Conservation (phyloP, 1,284 basidiomycete genomes). For the Pterula multifida region DNA sequence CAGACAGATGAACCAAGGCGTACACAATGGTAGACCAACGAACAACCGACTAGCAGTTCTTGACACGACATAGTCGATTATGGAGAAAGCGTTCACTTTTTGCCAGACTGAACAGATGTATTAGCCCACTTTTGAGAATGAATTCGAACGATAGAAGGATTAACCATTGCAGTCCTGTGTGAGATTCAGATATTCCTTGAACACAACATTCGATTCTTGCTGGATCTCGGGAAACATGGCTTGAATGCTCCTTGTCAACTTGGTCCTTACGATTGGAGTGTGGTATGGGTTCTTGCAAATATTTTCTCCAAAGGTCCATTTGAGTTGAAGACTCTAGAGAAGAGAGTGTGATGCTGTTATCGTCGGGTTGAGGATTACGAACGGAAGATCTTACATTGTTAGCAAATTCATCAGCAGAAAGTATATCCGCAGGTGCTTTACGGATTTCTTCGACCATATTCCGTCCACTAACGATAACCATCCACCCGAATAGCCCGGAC, state of each 20-base stretch:
- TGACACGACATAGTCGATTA: slow-evolving; percentile 14
- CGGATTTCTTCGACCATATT: too few relatives aligned
- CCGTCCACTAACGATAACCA: too few relatives aligned
- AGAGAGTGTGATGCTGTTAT: too few relatives aligned
- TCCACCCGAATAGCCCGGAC: too few relatives aligned
- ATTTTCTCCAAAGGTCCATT: slow-evolving; percentile 25
- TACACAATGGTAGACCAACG: slow-evolving; percentile 20
- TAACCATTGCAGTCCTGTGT: neutral
- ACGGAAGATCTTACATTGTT: too few relatives aligned
- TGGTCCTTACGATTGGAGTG: slow-evolving; percentile 19
- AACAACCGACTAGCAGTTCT: slow-evolving; percentile 19
- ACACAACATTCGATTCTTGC: slow-evolving; percentile 24
- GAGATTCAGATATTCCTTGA: slow-evolving; percentile 13
- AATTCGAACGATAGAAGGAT: slow-evolving; percentile 8
- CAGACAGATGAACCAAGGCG: too few relatives aligned
- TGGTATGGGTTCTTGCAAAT: slow-evolving; percentile 25
- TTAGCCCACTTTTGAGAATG: neutral
- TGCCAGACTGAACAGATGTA: slow-evolving; percentile 13
- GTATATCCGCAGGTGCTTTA: too few relatives aligned
- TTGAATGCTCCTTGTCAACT: slow-evolving; percentile 25
- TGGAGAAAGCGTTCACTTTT: slow-evolving; percentile 9
- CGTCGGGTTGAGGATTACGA: too few relatives aligned
- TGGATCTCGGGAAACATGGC: slow-evolving; percentile 22
- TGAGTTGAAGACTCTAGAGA: slow-evolving; percentile 21
- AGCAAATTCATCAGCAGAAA: too few relatives aligned